Evolutionary conservation across 148 eudicot species (phyloP), one percentile per base, ranked within the genome.

Genomic region (Camellia lanceoleosa): DNA sequence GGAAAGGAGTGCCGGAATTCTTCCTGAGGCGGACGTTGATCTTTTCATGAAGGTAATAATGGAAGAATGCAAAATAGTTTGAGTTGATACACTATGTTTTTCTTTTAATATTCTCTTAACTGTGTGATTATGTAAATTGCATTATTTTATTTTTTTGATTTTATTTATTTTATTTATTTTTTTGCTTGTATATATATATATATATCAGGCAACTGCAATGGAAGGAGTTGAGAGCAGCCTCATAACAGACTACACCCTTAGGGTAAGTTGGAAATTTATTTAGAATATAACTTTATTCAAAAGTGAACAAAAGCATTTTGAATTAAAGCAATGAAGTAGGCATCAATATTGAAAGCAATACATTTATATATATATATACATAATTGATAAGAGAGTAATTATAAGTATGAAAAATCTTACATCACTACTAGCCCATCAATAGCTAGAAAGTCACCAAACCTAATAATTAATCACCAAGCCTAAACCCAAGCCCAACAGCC

Each of bases 21-120:
- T 88, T 43, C 99, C 99, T 2, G 99, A 96, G n/a, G 91, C 99
- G 3, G 99, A 96, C 81, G 86, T 93, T 14, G 99, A 96, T 75
- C 93, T 96, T 79, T 96, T 89, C 76, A 96, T 96, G 99, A 96
- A 96, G 98, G 99, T 96, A 89, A 89, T 49, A 49, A 49, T 49
- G 5, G 52, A 49, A 49, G 52, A 76, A 62, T 9, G 6, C 20
- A 47, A 20, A 5, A 51, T 16, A 71, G 2, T 6, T 42, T 19
- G 18, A 23, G 70, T 5, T 30, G 15, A 6, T n/a, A n/a, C n/a
- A 5, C 10, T 11, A 41, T 13, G 42, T 19, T 6, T n/a, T 73
- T 43, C 23, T 23, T 46, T 23, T 16, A 9, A 11, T 30, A 49
- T 55, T 60, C 13, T 54, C 30, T 4, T 70, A 19, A 58, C 16